These are phyloP conservation scores for Rhytidiadelphus loreus DNA, from an alignment of 225 moss, liverwort and hornwort genomes.

Conservation along the genomic window DNA sequence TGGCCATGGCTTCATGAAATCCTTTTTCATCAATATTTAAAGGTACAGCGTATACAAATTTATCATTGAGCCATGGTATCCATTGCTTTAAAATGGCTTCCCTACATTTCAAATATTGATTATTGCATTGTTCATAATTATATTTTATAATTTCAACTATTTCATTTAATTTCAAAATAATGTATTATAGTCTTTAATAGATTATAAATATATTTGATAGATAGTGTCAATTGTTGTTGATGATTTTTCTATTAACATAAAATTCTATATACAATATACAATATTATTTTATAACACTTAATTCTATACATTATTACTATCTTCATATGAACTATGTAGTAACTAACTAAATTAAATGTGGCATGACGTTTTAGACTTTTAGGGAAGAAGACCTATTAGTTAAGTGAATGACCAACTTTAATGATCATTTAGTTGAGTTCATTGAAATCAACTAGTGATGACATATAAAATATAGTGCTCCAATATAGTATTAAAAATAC, in stretches of 20 bases:
- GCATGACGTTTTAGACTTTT: not conserved
- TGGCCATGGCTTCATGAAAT: constrained; percentile 81
- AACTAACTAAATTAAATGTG: not conserved
- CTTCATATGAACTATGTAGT: not conserved
- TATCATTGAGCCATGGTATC: constrained; percentile 55
- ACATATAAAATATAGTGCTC: not conserved
- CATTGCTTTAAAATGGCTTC: constrained; percentile 37
- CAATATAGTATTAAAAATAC: not conserved
- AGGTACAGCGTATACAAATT: constrained; percentile 55
- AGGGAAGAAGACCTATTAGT: not conserved
- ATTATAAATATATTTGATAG: not conserved
- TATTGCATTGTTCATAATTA: not conserved
- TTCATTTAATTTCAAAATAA: too few relatives aligned
- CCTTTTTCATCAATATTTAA: constrained; percentile 60
- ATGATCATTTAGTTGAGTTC: not conserved
- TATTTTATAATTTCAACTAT: not conserved
- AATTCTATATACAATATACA: not conserved
- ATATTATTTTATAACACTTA: not conserved
- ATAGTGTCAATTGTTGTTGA: not conserved
- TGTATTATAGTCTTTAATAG: too few relatives aligned
- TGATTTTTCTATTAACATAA: not conserved
- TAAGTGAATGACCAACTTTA: too few relatives aligned
- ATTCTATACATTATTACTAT: not conserved
- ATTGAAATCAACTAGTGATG: not conserved
- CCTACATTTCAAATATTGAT: not conserved